These are phyloP conservation scores for Fistulina hepatica DNA, from an alignment of 1,284 basidiomycete species.

Conservation along the genomic window DNA sequence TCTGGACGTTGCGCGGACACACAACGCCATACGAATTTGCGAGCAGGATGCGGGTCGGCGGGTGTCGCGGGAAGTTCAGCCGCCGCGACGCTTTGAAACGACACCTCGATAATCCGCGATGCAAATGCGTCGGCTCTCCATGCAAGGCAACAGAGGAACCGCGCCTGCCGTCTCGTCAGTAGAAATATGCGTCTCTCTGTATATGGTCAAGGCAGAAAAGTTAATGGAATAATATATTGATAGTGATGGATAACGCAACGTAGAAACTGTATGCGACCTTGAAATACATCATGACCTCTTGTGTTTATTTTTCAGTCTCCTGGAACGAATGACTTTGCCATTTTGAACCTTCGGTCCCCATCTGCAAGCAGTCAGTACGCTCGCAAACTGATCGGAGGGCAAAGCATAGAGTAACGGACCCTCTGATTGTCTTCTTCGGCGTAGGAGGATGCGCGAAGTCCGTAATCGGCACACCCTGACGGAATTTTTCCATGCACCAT, in stretches of 20 bases:
- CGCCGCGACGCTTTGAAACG: conserved; percentile 45
- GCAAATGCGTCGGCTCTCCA: not conserved
- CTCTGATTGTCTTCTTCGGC: conserved; percentile 66
- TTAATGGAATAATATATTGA: not conserved
- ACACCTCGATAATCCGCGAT: conserved; percentile 32
- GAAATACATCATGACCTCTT: conserved; percentile 7
- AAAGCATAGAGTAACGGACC: conserved; percentile 35
- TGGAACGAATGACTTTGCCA: conserved; percentile 62
- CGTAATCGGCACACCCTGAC: conserved; percentile 41
- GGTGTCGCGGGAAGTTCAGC: conserved; percentile 41
- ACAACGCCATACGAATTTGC: conserved; percentile 23
- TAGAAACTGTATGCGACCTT: conserved; percentile 2
- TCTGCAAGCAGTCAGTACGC: conserved; percentile 18
- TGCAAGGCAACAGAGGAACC: not conserved
- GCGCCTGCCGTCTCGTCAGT: not conserved
- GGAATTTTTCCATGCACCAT: conserved; percentile 75
- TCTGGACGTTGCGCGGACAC: conserved; percentile 19
- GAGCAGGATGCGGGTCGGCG: conserved; percentile 33
- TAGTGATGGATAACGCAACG: not conserved
- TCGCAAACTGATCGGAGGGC: not conserved
- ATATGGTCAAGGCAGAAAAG: not conserved
- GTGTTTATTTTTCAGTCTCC: conserved; percentile 27
- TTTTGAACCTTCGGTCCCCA: conserved; percentile 61
- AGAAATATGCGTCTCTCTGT: not conserved
- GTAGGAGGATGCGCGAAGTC: conserved; percentile 54